Conservation (phyloP, 257 asterid species). For the Schizonepeta tenuifolia region DNA sequence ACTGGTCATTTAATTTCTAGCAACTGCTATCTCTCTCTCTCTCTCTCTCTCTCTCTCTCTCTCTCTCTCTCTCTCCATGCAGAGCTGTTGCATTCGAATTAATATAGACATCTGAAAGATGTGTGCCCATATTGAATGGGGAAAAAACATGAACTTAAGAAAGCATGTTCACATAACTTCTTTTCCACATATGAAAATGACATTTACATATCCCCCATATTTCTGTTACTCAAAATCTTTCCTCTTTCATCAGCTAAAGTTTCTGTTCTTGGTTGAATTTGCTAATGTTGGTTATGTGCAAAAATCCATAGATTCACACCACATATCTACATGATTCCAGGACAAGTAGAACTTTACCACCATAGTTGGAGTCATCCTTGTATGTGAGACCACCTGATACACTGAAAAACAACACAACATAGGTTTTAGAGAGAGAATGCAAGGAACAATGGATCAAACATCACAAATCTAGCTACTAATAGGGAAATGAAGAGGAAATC, state of each 20-base stretch:
- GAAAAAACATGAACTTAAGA: conserved; percentile 9
- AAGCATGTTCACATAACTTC: conserved; percentile 35
- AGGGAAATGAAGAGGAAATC: not conserved
- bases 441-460: not conserved
- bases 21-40: conserved; percentile 5
- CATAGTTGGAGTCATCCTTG: not conserved
- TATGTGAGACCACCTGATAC: not conserved
- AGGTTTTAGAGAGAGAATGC: not conserved
- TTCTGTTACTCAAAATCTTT: conserved; percentile 32
- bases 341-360: not conserved
- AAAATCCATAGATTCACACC: not conserved
- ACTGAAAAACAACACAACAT: not conserved
- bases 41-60: not conserved
- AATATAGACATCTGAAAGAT: conserved; percentile 29
- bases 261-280: not conserved
- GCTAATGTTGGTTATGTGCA: not conserved
- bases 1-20: conserved; percentile 24
- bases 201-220: not conserved
- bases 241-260: conserved; percentile 37
- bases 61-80: not conserved
- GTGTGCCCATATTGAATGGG: conserved; percentile 34
- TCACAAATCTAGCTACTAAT: not conserved
- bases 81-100: conserved; percentile 31
- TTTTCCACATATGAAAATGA: conserved; percentile 28
- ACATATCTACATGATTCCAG: not conserved